Conservation (phyloP, 2,329 filamentous ascomycete genomes). For the Colletotrichum gigasporum region DNA sequence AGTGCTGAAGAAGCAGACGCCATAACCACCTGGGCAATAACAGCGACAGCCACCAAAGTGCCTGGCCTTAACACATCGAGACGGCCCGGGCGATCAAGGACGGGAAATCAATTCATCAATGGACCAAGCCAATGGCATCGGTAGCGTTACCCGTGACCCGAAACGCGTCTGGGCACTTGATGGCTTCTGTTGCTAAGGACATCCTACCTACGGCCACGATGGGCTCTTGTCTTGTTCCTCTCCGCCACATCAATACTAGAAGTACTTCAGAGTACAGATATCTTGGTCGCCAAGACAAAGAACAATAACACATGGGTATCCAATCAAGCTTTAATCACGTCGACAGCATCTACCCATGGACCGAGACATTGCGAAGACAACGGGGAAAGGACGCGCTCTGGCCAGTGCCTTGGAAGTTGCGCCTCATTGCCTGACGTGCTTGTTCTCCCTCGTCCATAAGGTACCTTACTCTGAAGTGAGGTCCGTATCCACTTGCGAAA, state of each 20-base stretch:
- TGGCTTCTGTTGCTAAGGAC: not conserved
- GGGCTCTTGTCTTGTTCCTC: not conserved
- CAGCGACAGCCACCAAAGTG: slow-evolving; percentile 1
- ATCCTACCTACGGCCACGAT: too few relatives aligned
- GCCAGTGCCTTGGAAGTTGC: too few relatives aligned
- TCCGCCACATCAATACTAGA: not conserved
- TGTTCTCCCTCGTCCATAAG: too few relatives aligned
- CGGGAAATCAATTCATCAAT: not conserved
- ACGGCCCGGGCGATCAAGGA: not conserved
- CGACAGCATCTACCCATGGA: not conserved
- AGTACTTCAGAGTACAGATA: not conserved
- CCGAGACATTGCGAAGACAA: not conserved
- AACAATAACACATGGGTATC: slow-evolving; percentile 8
- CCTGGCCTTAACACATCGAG: not conserved
- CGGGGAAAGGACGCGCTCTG: not conserved
- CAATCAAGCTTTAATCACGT: slow-evolving; percentile 11
- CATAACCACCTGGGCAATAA: slow-evolving; percentile 4
- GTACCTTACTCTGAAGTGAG: too few relatives aligned
- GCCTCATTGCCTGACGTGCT: too few relatives aligned
- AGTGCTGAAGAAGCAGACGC: not conserved
- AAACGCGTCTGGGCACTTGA: not conserved
- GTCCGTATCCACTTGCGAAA: too few relatives aligned
- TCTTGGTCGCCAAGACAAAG: slow-evolving; percentile 1
- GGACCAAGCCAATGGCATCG: not conserved
- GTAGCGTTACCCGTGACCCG: not conserved